A percentile compares a stretch with the other conserved stretches of the same genome.
Evolutionary conservation across 441 rosid genomes (phyloP).

Genomic region (Croton setiger): DNA sequence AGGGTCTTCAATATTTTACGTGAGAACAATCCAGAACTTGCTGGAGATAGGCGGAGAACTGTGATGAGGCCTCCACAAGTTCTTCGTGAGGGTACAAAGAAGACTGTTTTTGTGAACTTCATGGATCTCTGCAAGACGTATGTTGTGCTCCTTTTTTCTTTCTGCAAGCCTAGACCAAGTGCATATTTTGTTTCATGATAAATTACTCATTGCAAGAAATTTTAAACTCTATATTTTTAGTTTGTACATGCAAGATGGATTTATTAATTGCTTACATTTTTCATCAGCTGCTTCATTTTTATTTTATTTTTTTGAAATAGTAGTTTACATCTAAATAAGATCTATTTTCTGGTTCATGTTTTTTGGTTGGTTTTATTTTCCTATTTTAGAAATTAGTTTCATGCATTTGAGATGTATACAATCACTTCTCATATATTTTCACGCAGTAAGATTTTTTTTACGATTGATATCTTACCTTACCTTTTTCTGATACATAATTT

Average conservation of each 20-base stretch:
- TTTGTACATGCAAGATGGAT: neutral
- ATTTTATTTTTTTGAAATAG: no score
- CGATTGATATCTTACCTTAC: neutral
- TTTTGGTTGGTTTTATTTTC: neutral
- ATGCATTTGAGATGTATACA: neutral
- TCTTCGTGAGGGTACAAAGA: constrained; percentile 80
- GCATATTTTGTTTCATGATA: neutral
- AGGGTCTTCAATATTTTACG: constrained; percentile 67
- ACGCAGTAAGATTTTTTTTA: neutral
- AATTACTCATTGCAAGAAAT: neutral
- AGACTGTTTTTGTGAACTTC: constrained; percentile 72
- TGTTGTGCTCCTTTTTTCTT: constrained; percentile 16
- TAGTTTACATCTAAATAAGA: neutral
- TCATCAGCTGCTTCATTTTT: neutral
- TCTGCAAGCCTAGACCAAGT: neutral
- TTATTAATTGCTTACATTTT: neutral
- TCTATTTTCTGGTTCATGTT: neutral
- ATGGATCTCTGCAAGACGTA: constrained; percentile 85
- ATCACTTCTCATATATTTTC: neutral
- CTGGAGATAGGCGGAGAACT: constrained; percentile 67
- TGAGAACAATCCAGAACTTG: constrained; percentile 71
- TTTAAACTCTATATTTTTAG: neutral
- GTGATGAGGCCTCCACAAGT: constrained; percentile 79
- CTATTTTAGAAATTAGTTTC: neutral
- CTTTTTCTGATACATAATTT: neutral